Conservation (phyloP, 352 stramenopile species). For the Globisporangium nodosum region DNA sequence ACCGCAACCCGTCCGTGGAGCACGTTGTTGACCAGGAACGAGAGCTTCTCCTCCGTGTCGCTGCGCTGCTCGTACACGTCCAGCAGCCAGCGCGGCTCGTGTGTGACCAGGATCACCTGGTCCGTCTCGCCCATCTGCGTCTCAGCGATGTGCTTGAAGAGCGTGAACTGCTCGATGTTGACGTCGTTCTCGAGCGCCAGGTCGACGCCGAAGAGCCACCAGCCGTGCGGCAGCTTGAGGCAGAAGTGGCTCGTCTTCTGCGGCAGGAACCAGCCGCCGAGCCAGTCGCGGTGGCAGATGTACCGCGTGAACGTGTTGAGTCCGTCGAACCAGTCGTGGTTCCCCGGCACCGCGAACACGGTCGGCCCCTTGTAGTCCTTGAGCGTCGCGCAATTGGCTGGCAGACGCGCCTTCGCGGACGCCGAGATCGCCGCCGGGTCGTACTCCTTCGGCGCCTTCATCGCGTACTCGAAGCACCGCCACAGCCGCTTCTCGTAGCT, state of each 20-base stretch:
- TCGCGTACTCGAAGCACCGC: constrained; percentile 91
- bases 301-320: constrained; percentile 90
- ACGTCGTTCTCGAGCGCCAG: constrained; percentile 91
- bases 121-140: constrained; percentile 77
- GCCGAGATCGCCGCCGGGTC: constrained; percentile 88
- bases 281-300: constrained; percentile 89
- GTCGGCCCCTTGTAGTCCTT: constrained; percentile 65
- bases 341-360: constrained; percentile 82
- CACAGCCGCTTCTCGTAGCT: constrained; percentile 91
- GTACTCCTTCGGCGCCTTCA: constrained; percentile 85
- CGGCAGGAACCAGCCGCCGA: constrained; percentile 90
- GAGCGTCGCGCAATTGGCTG: constrained; percentile 38
- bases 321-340: constrained; percentile 94
- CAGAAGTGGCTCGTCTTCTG: constrained; percentile 92
- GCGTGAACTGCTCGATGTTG: constrained; percentile 90
- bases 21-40: constrained; percentile 68
- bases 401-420: constrained; percentile 48
- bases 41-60: constrained; percentile 70
- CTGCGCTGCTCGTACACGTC: constrained; percentile 80
- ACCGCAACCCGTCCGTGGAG: constrained; percentile 70
- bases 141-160: constrained; percentile 84
- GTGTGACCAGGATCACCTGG: constrained; percentile 88
- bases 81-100: constrained; percentile 90
- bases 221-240: constrained; percentile 85
- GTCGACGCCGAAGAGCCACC: constrained; percentile 92